phyloP scores from a whole-genome alignment of 2,329 filamentous ascomycete genomes.

The Biscogniauxia sp. region DNA sequence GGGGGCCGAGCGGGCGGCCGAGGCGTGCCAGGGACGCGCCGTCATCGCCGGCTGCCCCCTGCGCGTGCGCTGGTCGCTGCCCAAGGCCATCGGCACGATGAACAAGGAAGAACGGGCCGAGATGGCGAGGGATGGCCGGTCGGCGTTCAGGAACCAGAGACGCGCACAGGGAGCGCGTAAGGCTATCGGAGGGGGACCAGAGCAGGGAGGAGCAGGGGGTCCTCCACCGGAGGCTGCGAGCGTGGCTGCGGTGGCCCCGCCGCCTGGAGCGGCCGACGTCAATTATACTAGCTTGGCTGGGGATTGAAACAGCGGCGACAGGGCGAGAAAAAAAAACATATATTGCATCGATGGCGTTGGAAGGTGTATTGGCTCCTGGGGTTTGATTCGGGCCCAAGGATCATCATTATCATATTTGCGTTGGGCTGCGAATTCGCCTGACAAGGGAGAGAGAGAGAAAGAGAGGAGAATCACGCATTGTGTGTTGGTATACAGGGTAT shows the following conservation, averaged over 20 bases:
- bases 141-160: slow-evolving; percentile 47
- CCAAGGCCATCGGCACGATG: slow-evolving; percentile 88
- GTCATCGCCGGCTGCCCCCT: slow-evolving; percentile 90
- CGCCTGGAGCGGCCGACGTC: slow-evolving; percentile 74
- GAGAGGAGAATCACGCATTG: slow-evolving; percentile 12
- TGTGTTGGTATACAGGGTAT: slow-evolving; percentile 27
- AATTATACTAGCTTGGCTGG: slow-evolving; percentile 85
- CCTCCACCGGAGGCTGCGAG: slow-evolving; percentile 32
- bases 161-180: slow-evolving; percentile 34
- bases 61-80: slow-evolving; percentile 87
- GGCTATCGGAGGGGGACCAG: slow-evolving; percentile 31
- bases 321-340: slow-evolving; percentile 7
- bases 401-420: slow-evolving; percentile 11
- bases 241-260: slow-evolving; percentile 61
- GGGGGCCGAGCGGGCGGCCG: slow-evolving; percentile 81
- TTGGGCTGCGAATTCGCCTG: slow-evolving; percentile 2
- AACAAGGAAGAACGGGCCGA: slow-evolving; percentile 79
- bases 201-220: slow-evolving; percentile 28
- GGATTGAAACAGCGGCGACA: slow-evolving; percentile 52
- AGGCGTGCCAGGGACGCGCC: slow-evolving; percentile 80
- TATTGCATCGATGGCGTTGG: slow-evolving; percentile 30
- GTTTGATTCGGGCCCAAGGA: slow-evolving; percentile 17
- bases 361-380: slow-evolving; percentile 31
- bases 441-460: slow-evolving; percentile 3
- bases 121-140: slow-evolving; percentile 76